Base-by-base conservation (phyloP, 495 filamentous ascomycete genomes). In the Lophiostoma macrostomum region DNA sequence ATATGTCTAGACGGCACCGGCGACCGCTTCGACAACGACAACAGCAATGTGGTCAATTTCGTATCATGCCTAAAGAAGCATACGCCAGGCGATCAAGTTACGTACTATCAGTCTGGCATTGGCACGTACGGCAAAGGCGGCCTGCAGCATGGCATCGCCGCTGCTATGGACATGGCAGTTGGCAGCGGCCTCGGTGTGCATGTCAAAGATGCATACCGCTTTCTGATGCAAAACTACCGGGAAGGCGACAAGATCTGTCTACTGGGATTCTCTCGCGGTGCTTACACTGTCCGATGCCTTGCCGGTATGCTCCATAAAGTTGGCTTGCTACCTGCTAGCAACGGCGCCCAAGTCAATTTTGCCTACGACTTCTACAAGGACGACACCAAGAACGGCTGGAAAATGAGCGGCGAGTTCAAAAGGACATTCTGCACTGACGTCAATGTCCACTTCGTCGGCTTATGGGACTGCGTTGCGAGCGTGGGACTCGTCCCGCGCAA, bases 1-100 rank as follows among this genome's bases (percentile, higher is more conserved):
- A 61, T 72, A 23, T 72, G 68, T 41, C 64, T 72, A 12, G 70
- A 72, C 50, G 70, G 70, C n/a, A 72, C 70, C 1, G 70, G 70
- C 23, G 68, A 71, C 39, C 58, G 67, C 37, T 72, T 69, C 53
- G 69, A 73, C 50, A 61, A 54, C 20, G 70, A 73, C 34, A 73
- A 73, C 41, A 69, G 64, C 57, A 73, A 73, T 54, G 66, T 71
- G 3, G 69, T 73, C 27, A 60, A 73, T 34, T 67, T 73, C 28
- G 62, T 71, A 16, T 64, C 64, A 2, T 69, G 67, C 39, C 60
- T 73, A 24, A 71, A 73, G 53, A 73, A 73, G 53, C 32, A 50
- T 28, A 29, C 46, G 13, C 46, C 46, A 7, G 61, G 67, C 37
- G 53, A 61, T 30, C 71, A 73, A 50, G 47, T 72, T 27, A 67